Conservation (phyloP, 2,329 filamentous ascomycete species). For the Fusarium sp. region DNA sequence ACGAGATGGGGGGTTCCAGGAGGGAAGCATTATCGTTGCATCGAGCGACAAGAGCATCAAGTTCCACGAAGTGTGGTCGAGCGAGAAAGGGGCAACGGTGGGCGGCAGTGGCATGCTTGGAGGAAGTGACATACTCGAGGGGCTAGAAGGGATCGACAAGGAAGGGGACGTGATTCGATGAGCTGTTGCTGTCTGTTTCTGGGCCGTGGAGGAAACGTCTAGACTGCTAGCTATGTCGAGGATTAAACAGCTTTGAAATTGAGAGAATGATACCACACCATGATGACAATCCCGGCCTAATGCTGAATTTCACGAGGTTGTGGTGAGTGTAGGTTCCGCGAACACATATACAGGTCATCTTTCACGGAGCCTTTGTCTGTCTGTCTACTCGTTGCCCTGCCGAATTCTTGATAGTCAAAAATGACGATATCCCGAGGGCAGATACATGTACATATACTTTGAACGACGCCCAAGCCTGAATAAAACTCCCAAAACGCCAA, state of each 20-base stretch:
- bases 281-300: not conserved
- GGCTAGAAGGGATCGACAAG: conserved; percentile 81
- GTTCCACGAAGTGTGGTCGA: conserved; percentile 95
- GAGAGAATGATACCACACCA: conserved; percentile 22
- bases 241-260: conserved; percentile 9
- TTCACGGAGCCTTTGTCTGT: not conserved
- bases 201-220: conserved; percentile 3
- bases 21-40: conserved; percentile 84
- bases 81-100: conserved; percentile 64
- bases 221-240: conserved; percentile 26
- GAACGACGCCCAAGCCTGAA: not conserved
- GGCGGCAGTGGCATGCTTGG: conserved; percentile 72
- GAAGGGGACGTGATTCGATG: conserved; percentile 77
- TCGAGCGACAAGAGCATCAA: conserved; percentile 93
- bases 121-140: conserved; percentile 87
- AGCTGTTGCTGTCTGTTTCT: conserved; percentile 39
- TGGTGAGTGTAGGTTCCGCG: not conserved
- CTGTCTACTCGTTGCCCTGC: not conserved
- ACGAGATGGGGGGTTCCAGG: conserved; percentile 41
- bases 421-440: not conserved
- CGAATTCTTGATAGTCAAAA: not conserved
- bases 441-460: not conserved
- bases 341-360: conserved; percentile 13
- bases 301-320: not conserved
- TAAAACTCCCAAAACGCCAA: conserved; percentile 35